Percentiles rank a stretch among this genome's conserved stretches.
Evolutionary conservation across 495 filamentous ascomycete genomes (phyloP).

Genomic region (Hyaloscypha bicolor): DNA sequence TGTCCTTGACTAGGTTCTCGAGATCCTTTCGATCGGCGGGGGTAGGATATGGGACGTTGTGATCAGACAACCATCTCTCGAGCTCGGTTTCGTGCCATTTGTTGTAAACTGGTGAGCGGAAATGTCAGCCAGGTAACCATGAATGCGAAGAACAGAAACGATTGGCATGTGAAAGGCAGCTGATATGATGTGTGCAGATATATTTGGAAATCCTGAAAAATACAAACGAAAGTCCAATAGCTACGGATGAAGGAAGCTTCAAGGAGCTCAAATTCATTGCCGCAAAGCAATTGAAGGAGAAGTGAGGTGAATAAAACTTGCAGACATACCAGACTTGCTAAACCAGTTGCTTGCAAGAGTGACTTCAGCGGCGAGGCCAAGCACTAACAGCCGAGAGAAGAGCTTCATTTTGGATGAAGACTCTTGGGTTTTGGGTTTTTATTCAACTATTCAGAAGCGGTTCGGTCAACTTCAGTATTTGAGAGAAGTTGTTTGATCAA

Average conservation of each 20-base stretch:
- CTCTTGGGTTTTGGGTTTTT: neutral
- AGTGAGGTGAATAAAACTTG: neutral
- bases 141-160: neutral
- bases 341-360: slow-evolving; percentile 78
- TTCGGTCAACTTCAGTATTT: slow-evolving; percentile 9
- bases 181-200: neutral
- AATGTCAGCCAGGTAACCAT: slow-evolving; percentile 23
- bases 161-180: neutral
- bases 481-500: slow-evolving; percentile 2
- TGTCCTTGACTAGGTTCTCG: slow-evolving; percentile 79
- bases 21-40: slow-evolving; percentile 86
- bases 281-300: neutral
- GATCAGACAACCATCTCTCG: slow-evolving; percentile 94
- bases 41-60: slow-evolving; percentile 83
- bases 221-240: neutral
- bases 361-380: slow-evolving; percentile 69
- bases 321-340: slow-evolving; percentile 72
- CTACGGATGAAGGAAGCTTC: neutral
- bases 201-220: neutral
- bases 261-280: neutral
- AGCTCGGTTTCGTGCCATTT: slow-evolving; percentile 99
- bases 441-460: slow-evolving; percentile 2
- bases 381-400: slow-evolving; percentile 65
- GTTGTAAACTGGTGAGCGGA: slow-evolving; percentile 79
- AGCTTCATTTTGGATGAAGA: slow-evolving; percentile 66